Conservation (phyloP, 2,329 filamentous ascomycete species). For the Colletotrichum nymphaeae region DNA sequence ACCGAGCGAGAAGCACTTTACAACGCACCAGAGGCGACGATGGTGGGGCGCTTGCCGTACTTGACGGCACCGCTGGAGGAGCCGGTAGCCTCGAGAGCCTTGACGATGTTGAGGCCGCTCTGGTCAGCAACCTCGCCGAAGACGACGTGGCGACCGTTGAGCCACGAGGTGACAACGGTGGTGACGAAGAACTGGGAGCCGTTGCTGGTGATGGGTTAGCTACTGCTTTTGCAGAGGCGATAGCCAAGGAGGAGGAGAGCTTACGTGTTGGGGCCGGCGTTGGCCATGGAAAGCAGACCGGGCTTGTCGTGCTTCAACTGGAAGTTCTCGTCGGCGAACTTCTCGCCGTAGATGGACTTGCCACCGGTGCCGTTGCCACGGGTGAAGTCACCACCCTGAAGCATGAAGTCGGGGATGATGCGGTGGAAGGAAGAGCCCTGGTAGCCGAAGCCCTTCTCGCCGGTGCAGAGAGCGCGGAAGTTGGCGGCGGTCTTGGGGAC, state of each 20-base stretch:
- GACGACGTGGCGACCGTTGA: slow-evolving; percentile 86
- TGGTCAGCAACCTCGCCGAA: slow-evolving; percentile 78
- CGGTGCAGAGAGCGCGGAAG: slow-evolving; percentile 87
- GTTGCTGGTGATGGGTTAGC: slow-evolving; percentile 73
- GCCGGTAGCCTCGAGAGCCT: slow-evolving; percentile 71
- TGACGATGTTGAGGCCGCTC: slow-evolving; percentile 64
- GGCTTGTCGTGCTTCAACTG: slow-evolving; percentile 76
- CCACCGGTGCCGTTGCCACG: slow-evolving; percentile 90
- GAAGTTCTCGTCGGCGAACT: slow-evolving; percentile 97
- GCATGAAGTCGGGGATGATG: slow-evolving; percentile 93
- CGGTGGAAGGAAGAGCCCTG: slow-evolving; percentile 88
- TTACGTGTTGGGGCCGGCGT: slow-evolving; percentile 93
- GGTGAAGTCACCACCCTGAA: slow-evolving; percentile 96
- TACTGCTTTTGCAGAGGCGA: neutral
- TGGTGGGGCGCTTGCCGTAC: slow-evolving; percentile 68
- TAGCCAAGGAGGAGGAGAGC: slow-evolving; percentile 39
- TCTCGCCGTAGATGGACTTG: slow-evolving; percentile 95
- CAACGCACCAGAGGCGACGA: slow-evolving; percentile 63
- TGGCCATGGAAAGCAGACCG: slow-evolving; percentile 93
- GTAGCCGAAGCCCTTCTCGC: slow-evolving; percentile 86
- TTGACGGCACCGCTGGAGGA: slow-evolving; percentile 65
- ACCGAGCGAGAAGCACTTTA: slow-evolving; percentile 46
- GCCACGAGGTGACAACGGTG: slow-evolving; percentile 88
- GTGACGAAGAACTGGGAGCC: slow-evolving; percentile 99
- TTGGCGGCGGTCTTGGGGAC: slow-evolving; percentile 91